Conservation (phyloP, 2,329 filamentous ascomycete genomes). For the Aspergillus floridensis region DNA sequence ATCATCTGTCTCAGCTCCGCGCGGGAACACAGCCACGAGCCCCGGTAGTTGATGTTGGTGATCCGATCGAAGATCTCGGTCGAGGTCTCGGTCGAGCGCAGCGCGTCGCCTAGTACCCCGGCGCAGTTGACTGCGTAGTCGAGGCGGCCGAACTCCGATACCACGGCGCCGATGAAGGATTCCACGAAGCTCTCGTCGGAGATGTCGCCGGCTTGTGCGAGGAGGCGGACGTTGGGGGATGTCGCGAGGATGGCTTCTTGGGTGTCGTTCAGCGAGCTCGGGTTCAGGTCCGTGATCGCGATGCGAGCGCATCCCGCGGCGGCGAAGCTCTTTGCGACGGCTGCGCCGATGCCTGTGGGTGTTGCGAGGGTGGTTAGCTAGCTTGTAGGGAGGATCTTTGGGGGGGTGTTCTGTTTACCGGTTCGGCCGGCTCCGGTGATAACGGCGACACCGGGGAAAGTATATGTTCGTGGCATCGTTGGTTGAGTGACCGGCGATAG, state of each 20-base stretch:
- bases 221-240: slow-evolving; percentile 36
- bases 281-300: slow-evolving; percentile 55
- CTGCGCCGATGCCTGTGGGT: slow-evolving; percentile 54
- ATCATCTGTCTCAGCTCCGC: slow-evolving; percentile 49
- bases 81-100: slow-evolving; percentile 44
- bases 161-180: slow-evolving; percentile 29
- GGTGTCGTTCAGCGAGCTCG: slow-evolving; percentile 37
- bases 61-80: slow-evolving; percentile 52
- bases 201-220: slow-evolving; percentile 46
- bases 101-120: slow-evolving; percentile 41
- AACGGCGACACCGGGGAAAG: slow-evolving; percentile 47
- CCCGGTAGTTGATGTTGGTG: slow-evolving; percentile 56
- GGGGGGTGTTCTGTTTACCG: slow-evolving; percentile 27
- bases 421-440: slow-evolving; percentile 51
- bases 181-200: slow-evolving; percentile 48
- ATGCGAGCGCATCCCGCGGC: slow-evolving; percentile 51
- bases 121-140: slow-evolving; percentile 60
- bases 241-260: slow-evolving; percentile 26
- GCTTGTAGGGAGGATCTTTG: background rate
- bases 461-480: slow-evolving; percentile 11
- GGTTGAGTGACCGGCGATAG: background rate
- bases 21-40: slow-evolving; percentile 49
- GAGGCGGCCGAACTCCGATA: slow-evolving; percentile 45
- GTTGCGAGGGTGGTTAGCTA: too few relatives aligned
- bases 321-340: slow-evolving; percentile 53